Evolutionary conservation across 1,284 basidiomycete species (phyloP).

Genomic region (Austroboletus niveus): DNA sequence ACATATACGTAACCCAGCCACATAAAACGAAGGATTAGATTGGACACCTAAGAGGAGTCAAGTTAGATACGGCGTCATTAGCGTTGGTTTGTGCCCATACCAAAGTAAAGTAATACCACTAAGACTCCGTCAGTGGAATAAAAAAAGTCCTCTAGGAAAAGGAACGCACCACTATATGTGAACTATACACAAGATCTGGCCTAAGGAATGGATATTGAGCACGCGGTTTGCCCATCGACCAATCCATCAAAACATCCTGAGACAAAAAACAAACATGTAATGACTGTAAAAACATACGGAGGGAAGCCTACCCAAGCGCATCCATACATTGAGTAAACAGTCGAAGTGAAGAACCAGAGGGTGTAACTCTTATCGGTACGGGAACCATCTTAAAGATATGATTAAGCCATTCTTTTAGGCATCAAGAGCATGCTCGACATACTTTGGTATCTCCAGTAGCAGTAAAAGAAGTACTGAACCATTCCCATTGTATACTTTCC

Average conservation of each 20-base stretch:
- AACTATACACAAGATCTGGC: constrained; percentile 69
- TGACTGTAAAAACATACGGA: not conserved
- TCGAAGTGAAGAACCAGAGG: constrained; percentile 63
- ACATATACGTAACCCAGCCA: constrained; percentile 81
- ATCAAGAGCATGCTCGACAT: not conserved
- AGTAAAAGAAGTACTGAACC: constrained; percentile 63
- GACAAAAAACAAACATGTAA: not conserved
- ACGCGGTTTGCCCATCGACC: constrained; percentile 70
- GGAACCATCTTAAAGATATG: constrained; percentile 20
- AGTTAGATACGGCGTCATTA: not conserved
- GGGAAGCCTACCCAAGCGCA: constrained; percentile 66
- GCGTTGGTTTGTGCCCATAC: constrained; percentile 36
- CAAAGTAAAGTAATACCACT: constrained; percentile 79
- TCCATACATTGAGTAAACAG: constrained; percentile 69
- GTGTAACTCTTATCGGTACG: constrained; percentile 51
- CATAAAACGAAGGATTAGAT: constrained; percentile 74
- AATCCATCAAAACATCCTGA: constrained; percentile 80
- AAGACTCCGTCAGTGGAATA: constrained; percentile 1
- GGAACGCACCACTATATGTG: constrained; percentile 53
- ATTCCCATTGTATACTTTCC: constrained; percentile 79
- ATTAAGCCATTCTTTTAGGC: not conserved
- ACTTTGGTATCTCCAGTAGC: constrained; percentile 60
- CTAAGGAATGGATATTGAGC: constrained; percentile 68
- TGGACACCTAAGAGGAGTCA: constrained; percentile 50
- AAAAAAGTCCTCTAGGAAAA: not conserved